These are phyloP conservation scores for Apostasia shenzhenica DNA, from an alignment of 106 monocot genomes.

Conservation along the genomic window DNA sequence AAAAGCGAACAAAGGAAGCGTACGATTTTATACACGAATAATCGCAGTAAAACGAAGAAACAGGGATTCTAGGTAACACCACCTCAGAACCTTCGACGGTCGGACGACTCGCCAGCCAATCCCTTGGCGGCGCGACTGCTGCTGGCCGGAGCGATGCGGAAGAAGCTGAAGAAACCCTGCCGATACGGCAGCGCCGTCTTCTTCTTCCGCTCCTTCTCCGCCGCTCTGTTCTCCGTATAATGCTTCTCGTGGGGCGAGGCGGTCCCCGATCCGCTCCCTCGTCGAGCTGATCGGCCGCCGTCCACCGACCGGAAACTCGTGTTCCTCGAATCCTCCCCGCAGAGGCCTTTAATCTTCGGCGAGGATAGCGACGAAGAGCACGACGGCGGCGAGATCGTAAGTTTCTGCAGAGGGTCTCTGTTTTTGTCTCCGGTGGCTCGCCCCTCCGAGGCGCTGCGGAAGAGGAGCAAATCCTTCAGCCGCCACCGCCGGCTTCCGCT, in stretches of 20 bases:
- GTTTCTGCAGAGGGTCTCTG: background rate
- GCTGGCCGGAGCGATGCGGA: conserved; percentile 33
- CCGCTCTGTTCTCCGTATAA: conserved; percentile 16
- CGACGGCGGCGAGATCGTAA: background rate
- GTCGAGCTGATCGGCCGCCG: background rate
- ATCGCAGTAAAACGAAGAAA: too few species aligned
- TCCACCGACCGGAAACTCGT: background rate
- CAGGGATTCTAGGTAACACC: too few species aligned
- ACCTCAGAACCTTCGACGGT: too few species aligned
- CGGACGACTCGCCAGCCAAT: too few species aligned
- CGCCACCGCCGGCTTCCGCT: conserved; percentile 1
- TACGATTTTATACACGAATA: too few species aligned
- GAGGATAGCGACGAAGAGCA: too few species aligned
- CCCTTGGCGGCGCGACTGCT: too few species aligned
- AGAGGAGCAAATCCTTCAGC: conserved; percentile 1
- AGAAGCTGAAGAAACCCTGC: conserved; percentile 24
- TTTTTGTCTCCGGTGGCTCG: background rate
- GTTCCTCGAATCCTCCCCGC: conserved; percentile 1
- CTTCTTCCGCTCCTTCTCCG: conserved; percentile 30
- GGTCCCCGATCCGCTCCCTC: background rate
- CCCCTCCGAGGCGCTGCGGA: conserved; percentile 9
- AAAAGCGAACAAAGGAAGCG: too few species aligned
- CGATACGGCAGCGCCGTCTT: conserved; percentile 34
- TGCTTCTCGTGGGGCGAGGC: conserved; percentile 13
- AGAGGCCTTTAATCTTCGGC: background rate